Conservation (phyloP, 306 rosid genomes). For the Malus orientalis region DNA sequence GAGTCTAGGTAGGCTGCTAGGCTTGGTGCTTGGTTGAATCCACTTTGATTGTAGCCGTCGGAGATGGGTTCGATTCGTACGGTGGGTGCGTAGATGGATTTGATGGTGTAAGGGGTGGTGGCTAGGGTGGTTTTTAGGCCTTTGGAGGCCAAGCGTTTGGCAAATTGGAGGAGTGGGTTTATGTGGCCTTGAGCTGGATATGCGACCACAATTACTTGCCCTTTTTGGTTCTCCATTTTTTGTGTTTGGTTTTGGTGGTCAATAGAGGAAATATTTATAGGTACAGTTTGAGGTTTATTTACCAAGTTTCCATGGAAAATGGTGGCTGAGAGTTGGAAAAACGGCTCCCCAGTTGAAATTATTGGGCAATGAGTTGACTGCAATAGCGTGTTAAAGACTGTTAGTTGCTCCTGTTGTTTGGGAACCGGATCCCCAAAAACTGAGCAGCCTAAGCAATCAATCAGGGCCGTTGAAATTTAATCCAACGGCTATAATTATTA, state of each 20-base stretch:
- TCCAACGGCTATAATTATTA: too few species aligned
- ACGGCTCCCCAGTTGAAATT: not conserved
- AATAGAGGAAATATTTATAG: not conserved
- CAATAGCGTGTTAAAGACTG: not conserved
- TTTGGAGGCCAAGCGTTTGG: slow-evolving; percentile 28
- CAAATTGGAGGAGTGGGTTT: slow-evolving; percentile 41
- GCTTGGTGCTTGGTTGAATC: slow-evolving; percentile 23
- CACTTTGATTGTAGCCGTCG: slow-evolving; percentile 31
- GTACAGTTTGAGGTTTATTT: not conserved
- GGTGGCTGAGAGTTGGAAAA: not conserved
- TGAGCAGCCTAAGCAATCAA: too few species aligned
- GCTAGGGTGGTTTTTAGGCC: slow-evolving; percentile 31
- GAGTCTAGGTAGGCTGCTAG: slow-evolving; percentile 25
- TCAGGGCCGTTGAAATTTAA: too few species aligned
- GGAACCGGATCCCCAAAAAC: too few species aligned
- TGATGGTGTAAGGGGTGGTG: slow-evolving; percentile 29
- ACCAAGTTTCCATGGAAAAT: not conserved
- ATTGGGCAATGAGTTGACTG: not conserved
- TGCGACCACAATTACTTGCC: slow-evolving; percentile 29
- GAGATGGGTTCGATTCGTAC: slow-evolving; percentile 28
- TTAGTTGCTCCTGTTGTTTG: not conserved
- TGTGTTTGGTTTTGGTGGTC: not conserved
- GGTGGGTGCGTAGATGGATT: slow-evolving; percentile 7
- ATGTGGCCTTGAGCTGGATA: slow-evolving; percentile 41
- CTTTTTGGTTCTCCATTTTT: slow-evolving; percentile 14